phyloP scores from a whole-genome alignment of 345 rosid genomes.

The Noccaea bulbosa region DNA sequence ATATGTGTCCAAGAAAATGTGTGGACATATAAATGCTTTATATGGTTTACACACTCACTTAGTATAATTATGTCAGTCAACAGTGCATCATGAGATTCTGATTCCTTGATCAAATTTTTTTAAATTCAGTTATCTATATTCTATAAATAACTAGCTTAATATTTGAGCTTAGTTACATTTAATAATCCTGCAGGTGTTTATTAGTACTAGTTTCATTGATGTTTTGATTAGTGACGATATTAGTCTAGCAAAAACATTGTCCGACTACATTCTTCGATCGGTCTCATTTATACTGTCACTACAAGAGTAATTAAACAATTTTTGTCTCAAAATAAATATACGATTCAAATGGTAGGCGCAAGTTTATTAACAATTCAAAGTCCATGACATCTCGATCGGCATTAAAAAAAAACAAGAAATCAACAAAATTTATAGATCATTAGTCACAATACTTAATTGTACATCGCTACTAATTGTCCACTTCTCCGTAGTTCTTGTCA shows the following conservation, averaged over 20 bases:
- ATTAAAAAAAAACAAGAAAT: slow-evolving; percentile 9
- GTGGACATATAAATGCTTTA: slow-evolving; percentile 35
- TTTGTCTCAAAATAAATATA: background rate
- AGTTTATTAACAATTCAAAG: slow-evolving; percentile 3
- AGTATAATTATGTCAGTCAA: slow-evolving; percentile 32
- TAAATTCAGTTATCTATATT: background rate
- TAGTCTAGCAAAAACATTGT: slow-evolving; percentile 1
- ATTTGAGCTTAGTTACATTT: background rate
- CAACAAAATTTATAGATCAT: background rate
- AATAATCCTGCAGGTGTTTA: slow-evolving; percentile 1
- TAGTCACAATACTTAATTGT: background rate
- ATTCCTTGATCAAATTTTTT: slow-evolving; percentile 5
- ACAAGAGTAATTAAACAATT: background rate
- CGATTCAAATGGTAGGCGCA: slow-evolving; percentile 8
- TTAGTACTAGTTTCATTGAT: slow-evolving; percentile 17
- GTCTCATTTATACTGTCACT: background rate
- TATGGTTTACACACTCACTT: slow-evolving; percentile 30
- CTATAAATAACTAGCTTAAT: background rate
- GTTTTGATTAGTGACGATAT: slow-evolving; percentile 1
- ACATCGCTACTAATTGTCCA: slow-evolving; percentile 7
- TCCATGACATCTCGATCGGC: slow-evolving; percentile 15
- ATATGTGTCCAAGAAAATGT: slow-evolving; percentile 33
- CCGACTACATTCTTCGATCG: slow-evolving; percentile 1
- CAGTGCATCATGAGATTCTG: slow-evolving; percentile 22
- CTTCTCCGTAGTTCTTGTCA: background rate